Evolutionary conservation across 176 grass and related monocot species (phyloP).

Genomic region (Stipa capillata): DNA sequence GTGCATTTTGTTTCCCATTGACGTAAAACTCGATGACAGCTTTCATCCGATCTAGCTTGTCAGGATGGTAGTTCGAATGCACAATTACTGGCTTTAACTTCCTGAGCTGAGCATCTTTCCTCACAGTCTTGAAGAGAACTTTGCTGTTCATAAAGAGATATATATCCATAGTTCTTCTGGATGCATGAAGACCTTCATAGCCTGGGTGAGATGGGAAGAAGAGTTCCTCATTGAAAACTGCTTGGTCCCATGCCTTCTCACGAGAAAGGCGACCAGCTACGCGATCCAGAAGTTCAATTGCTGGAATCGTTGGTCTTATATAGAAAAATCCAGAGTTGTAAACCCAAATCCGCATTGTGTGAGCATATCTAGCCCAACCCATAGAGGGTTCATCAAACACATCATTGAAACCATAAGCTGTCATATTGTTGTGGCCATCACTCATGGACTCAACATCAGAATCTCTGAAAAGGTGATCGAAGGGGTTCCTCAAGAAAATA

Average conservation of each 20-base stretch:
- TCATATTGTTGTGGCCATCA: constrained; percentile 64
- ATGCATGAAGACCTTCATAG: constrained; percentile 57
- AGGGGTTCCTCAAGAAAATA: constrained; percentile 64
- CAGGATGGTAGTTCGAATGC: constrained; percentile 75
- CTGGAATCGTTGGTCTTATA: constrained; percentile 55
- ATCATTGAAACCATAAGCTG: constrained; percentile 64
- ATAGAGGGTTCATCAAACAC: constrained; percentile 65
- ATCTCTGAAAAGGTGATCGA: constrained; percentile 64
- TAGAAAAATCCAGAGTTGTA: constrained; percentile 77
- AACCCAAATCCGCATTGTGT: constrained; percentile 75
- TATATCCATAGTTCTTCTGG: constrained; percentile 66
- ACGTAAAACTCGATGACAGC: constrained; percentile 64
- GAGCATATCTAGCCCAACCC: constrained; percentile 80
- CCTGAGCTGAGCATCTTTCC: constrained; percentile 44
- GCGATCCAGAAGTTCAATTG: constrained; percentile 68
- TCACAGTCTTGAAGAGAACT: constrained; percentile 64
- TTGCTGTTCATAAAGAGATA: constrained; percentile 91
- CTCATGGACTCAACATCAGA: constrained; percentile 78
- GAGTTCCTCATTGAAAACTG: constrained; percentile 74
- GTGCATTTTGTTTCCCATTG: constrained; percentile 50
- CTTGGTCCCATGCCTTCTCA: constrained; percentile 64
- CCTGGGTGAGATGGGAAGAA: constrained; percentile 47
- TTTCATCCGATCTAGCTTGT: constrained; percentile 49
- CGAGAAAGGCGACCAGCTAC: constrained; percentile 36
- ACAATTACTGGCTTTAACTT: constrained; percentile 66